Evolutionary conservation across 2,329 filamentous ascomycete species (phyloP), one percentile per base, ranked within the genome.

Genomic region (Geosmithia flava): DNA sequence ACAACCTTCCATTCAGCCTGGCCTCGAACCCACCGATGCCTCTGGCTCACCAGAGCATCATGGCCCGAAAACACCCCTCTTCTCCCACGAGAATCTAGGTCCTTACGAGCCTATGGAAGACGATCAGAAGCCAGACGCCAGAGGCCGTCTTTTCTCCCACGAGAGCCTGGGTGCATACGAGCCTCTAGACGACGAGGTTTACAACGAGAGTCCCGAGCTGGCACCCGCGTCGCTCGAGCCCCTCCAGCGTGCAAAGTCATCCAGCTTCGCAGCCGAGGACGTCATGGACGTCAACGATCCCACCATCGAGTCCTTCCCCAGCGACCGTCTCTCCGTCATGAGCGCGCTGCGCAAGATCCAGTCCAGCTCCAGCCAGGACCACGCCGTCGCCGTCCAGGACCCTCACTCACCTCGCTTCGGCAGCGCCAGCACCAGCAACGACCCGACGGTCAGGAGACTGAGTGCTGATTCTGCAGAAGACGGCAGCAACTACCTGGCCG

Each of bases 261-360:
- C 11, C 20, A n/a, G 20, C n/a, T 30, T 46, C 27, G 43, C n/a
- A 7, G 37, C 30, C 30, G 20, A 46, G 20, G 33, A 49, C 16
- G 20, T 23, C 7, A 27, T 48, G 23, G 71, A 74, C 45, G 50
- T 68, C 2, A 63, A 68, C 44, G 72, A 76, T 46, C 71, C 72
- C 1, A 72, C 67, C 0, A 57, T 76, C 8, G 72, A 75, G 51
- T 61, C 56, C 17, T 74, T 75, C 52, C 72, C 72, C 2, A 71
- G 66, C 1, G 67, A 68, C 46, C 62, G 64, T 16, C 59, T 62
- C 0, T 68, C 67, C 6, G 71, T 75, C 46, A 57, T 75, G 13
- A 63, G 68, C 45, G 62, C 68, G 1, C 61, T 76, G 15, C 67
- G 69, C 7, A 68, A 67, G 47, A 66, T 76, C 15, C 68, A 68